Evolutionary conservation across 805 yeast genomes (phyloP), one percentile per base, ranked within the genome.

Genomic region (Ascoidea tarda): DNA sequence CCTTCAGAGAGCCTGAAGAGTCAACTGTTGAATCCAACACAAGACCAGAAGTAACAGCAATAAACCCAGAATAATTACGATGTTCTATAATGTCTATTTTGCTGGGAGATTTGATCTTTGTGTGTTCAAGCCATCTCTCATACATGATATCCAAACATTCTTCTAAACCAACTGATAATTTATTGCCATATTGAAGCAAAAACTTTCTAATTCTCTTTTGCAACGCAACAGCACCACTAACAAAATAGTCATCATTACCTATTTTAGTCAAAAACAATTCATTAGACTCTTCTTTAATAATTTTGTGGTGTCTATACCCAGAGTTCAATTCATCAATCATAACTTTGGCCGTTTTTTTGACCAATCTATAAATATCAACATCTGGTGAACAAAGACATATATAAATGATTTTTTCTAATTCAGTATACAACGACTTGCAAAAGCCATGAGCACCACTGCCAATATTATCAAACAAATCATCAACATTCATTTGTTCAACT

Each of bases 41-140:
- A 38, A 38, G 72, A 48, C 95, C 88, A 50, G 86, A 76, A 0
- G 83, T 68, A 0, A 88, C 78, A 2, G 88, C 87, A 55, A 87
- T 64, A 55, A 82, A 80, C 6, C 91, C 93, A 2, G 88, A 81
- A 61, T 75, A 82, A 60, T 81, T 84, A 59, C 84, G 49, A 45
- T 54, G 54, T 32, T 55, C 56, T 31, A 16, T 28, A 38, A 14
- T 38, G 14, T 38, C 44, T 38, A 38, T 38, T 14, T 38, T 38
- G 14, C 44, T 38, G 14, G 14, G 14, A 10, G 44, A 10, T 38
- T 49, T 49, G 48, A 46, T 48, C 32, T 5, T 16, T 42, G 33
- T 10, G n/a, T 44, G 48, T 16, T 55, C 57, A 21, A 59, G 52
- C 58, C 58, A 55, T 48, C 62, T 61, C 56, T 67, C 50, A 68